Conservation (phyloP, 1,139 yeast species). For the Hyphopichia fennica region DNA sequence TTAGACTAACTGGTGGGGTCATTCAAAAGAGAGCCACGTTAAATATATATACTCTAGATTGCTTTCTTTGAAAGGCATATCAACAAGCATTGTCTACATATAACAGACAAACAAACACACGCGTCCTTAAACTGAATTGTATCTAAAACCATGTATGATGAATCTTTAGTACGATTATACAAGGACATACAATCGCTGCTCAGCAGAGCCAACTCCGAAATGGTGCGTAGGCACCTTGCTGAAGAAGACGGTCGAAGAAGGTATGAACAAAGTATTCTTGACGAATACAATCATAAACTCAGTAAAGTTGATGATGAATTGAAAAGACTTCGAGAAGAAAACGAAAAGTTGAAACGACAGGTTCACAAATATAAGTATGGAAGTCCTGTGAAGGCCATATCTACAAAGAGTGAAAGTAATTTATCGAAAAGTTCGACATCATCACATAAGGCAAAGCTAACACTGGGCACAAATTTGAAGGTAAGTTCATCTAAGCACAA, state of each 20-base stretch:
- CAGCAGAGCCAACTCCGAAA: not conserved
- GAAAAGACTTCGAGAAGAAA: constrained; percentile 1
- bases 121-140: not conserved
- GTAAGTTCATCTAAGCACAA: no score
- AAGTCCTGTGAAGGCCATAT: not conserved
- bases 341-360: not conserved
- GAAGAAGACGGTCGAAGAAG: not conserved
- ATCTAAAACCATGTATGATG: not conserved
- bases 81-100: no score
- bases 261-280: not conserved
- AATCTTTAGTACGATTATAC: constrained; percentile 1
- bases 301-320: constrained; percentile 1
- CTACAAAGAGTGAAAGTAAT: not conserved
- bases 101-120: no score
- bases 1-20: no score
- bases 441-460: no score
- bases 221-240: not conserved
- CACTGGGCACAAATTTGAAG: no score
- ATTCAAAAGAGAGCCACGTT: no score
- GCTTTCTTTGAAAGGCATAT: no score
- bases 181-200: not conserved
- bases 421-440: not conserved
- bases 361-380: not conserved
- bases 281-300: constrained; percentile 1
- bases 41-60: no score